These are phyloP conservation scores for Pyrenophora graminea DNA, from an alignment of 2,329 filamentous ascomycete species.

Conservation along the genomic window DNA sequence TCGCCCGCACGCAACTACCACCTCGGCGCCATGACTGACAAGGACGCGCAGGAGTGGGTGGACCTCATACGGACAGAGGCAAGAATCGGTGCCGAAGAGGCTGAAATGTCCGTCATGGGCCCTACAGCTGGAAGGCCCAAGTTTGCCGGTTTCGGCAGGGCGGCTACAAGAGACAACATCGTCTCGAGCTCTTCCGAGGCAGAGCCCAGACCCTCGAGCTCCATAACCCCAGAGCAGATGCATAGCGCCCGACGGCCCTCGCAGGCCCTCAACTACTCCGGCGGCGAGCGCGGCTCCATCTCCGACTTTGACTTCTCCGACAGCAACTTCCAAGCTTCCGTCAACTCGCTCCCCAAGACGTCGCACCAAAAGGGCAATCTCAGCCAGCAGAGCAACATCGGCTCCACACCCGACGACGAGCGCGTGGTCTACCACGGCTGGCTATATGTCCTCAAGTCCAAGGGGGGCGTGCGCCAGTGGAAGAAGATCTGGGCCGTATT, in stretches of 20 bases:
- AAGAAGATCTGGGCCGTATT: slow-evolving; percentile 93
- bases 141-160: slow-evolving; percentile 48
- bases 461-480: slow-evolving; percentile 86
- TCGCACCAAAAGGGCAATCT: slow-evolving; percentile 54
- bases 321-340: slow-evolving; percentile 58
- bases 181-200: slow-evolving; percentile 54
- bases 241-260: slow-evolving; percentile 59
- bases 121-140: slow-evolving; percentile 60
- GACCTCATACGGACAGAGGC: slow-evolving; percentile 77
- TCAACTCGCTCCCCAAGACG: slow-evolving; percentile 47
- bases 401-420: slow-evolving; percentile 65
- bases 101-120: slow-evolving; percentile 76
- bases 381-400: slow-evolving; percentile 64
- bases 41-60: slow-evolving; percentile 86
- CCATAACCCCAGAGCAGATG: slow-evolving; percentile 35
- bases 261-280: slow-evolving; percentile 65
- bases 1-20: slow-evolving; percentile 90
- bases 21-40: slow-evolving; percentile 73
- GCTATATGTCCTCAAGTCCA: slow-evolving; percentile 81
- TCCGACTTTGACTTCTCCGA: slow-evolving; percentile 93
- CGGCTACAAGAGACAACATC: slow-evolving; percentile 29
- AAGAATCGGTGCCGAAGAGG: slow-evolving; percentile 78
- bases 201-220: slow-evolving; percentile 40
- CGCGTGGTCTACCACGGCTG: slow-evolving; percentile 94
- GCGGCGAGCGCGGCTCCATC: slow-evolving; percentile 72